Evolutionary conservation across 78 protist species (phyloP).

Genomic region (Ministeria vibrans): DNA sequence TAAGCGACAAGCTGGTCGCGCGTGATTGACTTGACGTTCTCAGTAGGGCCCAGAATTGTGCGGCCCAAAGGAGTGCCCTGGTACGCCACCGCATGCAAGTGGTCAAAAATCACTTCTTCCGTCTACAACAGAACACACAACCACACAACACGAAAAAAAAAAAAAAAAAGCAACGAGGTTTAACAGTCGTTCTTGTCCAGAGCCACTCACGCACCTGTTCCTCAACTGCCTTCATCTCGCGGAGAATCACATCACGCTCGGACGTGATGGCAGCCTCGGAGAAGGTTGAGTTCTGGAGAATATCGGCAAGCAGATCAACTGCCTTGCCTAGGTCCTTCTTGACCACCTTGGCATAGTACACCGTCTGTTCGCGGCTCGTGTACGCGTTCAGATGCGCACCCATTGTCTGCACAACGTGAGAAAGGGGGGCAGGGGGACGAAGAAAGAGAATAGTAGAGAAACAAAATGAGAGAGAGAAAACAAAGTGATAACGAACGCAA

Average conservation of each 20-base stretch:
- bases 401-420: slow-evolving; percentile 59
- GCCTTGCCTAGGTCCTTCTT: slow-evolving; percentile 66
- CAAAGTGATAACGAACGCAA: background rate
- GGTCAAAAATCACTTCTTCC: slow-evolving; percentile 81
- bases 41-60: slow-evolving; percentile 87
- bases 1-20: slow-evolving; percentile 55
- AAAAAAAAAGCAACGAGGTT: too few species aligned
- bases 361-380: slow-evolving; percentile 88
- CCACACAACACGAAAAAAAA: too few species aligned
- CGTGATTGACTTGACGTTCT: slow-evolving; percentile 65
- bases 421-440: background rate
- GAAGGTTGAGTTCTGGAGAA: slow-evolving; percentile 39
- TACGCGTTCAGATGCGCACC: slow-evolving; percentile 93
- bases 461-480: background rate
- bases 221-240: slow-evolving; percentile 64
- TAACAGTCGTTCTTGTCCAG: background rate
- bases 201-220: background rate
- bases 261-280: slow-evolving; percentile 37
- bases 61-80: slow-evolving; percentile 72
- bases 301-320: slow-evolving; percentile 77
- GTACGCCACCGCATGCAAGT: slow-evolving; percentile 78
- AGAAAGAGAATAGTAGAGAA: background rate
- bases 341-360: slow-evolving; percentile 60
- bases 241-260: slow-evolving; percentile 77
- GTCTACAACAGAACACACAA: slow-evolving; percentile 11